Evolutionary conservation across 2,329 filamentous ascomycete genomes (phyloP), one percentile per base, ranked within the genome.

Genomic region (Fusarium avenaceum): DNA sequence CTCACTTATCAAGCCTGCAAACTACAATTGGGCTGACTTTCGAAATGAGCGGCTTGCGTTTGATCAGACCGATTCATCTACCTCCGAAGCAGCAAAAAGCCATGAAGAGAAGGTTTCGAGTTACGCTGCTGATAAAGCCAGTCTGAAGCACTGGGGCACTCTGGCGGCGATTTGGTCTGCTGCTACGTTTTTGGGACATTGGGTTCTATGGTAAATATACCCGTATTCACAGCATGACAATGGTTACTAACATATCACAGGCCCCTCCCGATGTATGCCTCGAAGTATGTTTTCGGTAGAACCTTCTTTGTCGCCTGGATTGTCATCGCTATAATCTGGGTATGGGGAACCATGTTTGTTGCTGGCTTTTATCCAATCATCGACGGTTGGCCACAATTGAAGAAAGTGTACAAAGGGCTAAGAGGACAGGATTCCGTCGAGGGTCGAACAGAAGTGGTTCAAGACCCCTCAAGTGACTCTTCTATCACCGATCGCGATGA

Each of bases 201-300:
- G 82, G 83, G 82, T 86, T 2, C 60, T 86, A 4, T 87, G 51
- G 51, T 54, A 49, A 49, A 24, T 19, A 1, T 2, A 3, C 7
- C 9, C 6, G 14, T 4, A 8, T n/a, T 4, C 7, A 7, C 14
- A 7, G 11, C 0, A 19, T 11, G 5, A 0, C 4, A 0, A 20
- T 1, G 2, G 19, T 35, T 35, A 17, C 42, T 54, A 11, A 54
- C 30, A 38, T 0, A 2, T 3, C 7, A 6, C n/a, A 54, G 84
- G 76, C 85, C 85, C 1, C 74, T 86, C 44, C 84, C 84, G 0
- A 87, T 86, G 83, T 86, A 86, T 65, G 85, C 80, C 0, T 79
- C 83, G 1, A 79, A 80, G 10, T 86, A 86, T 56, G 74, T 86
- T 0, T 86, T 86, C 64, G 76, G 76, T 3, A 81, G 82, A 55